Base-by-base conservation (phyloP, 2,329 filamentous ascomycete genomes). In the Periglandula ipomoeae region DNA sequence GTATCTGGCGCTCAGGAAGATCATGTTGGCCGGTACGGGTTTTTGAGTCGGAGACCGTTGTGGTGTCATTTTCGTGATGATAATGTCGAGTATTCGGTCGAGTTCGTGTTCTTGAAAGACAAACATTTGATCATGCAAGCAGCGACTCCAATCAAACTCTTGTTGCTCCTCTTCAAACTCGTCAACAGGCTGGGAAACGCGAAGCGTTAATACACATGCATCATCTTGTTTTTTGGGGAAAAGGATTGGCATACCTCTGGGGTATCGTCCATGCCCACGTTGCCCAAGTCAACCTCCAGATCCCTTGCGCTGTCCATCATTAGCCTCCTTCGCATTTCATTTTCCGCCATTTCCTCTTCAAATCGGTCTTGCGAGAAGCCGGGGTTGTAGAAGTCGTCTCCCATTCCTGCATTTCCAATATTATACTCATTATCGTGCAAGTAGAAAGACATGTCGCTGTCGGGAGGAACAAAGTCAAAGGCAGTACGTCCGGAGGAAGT, bases 291-390 rank as follows among this genome's bases (percentile, higher is more conserved):
- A 38, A 98, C 93, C 66, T 98, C 93, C 32, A 98, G 74, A 64
- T 98, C 95, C 56, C 94, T 85, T 5, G 93, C 91, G 61, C 93
- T 98, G 65, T 98, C 93, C 91, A 97, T 96, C 89, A 98, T 95
- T 84, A 98, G 90, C 27, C 93, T 81, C 54, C 91, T 80, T 62
- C 91, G 88, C 79, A 96, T 82, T 66, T 97, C 93, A 58, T 88
- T 95, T 65, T 98, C 93, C 3, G 90, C 90, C 78, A 97, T 84
- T 64, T 98, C 93, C 63, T 97, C 91, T 66, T 98, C 93, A 54
- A 98, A 97, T 19, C 84, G 82, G 63, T 95, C 90, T 63, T 97
- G 89, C 0, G 86, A 88, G 61, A 97, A 87, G 0, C 93, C 93
- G 1, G 87, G 83, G 57, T 85, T 89, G 56, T 98, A 98, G 61